phyloP scores from a whole-genome alignment of 495 filamentous ascomycete genomes.

The Mytilinidion resinicola region DNA sequence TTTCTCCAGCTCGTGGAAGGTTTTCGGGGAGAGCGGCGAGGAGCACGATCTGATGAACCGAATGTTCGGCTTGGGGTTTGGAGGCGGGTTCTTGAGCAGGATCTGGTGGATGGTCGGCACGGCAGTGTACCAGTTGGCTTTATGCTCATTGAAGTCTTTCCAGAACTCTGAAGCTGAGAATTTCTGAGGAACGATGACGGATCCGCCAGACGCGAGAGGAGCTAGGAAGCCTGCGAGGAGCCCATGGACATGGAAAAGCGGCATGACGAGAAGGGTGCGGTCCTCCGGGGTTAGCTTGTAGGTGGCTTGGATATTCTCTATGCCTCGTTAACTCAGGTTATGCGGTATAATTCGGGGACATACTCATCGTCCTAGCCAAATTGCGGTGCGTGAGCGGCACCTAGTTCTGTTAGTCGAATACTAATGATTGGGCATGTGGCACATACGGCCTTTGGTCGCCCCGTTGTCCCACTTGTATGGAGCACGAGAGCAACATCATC shows the following conservation, averaged over 20 bases:
- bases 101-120: constrained; percentile 89
- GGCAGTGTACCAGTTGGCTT: constrained; percentile 85
- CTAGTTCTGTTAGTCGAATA: background rate
- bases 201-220: constrained; percentile 63
- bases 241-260: constrained; percentile 83
- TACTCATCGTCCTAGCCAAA: constrained; percentile 61
- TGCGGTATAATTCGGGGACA: background rate
- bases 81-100: constrained; percentile 61
- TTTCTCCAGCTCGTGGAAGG: constrained; percentile 66
- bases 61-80: constrained; percentile 60
- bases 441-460: constrained; percentile 67
- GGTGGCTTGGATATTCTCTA: constrained; percentile 62
- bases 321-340: constrained; percentile 11
- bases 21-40: constrained; percentile 68
- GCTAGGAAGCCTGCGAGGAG: constrained; percentile 73
- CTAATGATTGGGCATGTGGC: background rate
- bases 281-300: constrained; percentile 62
- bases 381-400: constrained; percentile 69
- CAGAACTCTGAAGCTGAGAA: constrained; percentile 85
- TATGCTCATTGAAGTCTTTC: constrained; percentile 59
- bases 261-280: constrained; percentile 84
- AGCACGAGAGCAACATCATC: constrained; percentile 54
- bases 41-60: constrained; percentile 86
- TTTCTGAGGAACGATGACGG: constrained; percentile 62
- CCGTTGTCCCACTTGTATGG: constrained; percentile 75